A percentile compares a stretch with the other conserved stretches of the same genome.
These are phyloP conservation scores for Nevesoporus exiguus DNA, from an alignment of 768 basidiomycete genomes.

Conservation along the genomic window DNA sequence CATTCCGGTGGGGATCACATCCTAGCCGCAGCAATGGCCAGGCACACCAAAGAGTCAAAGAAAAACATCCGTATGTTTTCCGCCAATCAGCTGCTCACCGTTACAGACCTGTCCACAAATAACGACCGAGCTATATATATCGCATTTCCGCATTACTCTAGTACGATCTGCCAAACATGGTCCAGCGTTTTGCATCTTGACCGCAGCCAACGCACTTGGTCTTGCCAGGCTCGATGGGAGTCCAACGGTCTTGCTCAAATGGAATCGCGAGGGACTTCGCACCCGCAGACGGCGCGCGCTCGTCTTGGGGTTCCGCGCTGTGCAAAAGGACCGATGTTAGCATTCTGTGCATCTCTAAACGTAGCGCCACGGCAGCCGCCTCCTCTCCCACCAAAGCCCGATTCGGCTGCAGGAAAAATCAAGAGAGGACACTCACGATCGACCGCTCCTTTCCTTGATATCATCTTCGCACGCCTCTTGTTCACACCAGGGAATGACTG, in stretches of 20 bases:
- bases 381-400: no score
- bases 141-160: constrained; percentile 31
- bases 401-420: no score
- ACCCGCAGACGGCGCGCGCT: constrained; percentile 94
- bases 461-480: constrained; percentile 91
- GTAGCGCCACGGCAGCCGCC: no score
- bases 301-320: constrained; percentile 85
- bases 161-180: constrained; percentile 75
- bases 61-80: neutral
- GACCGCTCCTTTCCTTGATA: constrained; percentile 91
- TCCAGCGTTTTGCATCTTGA: constrained; percentile 89
- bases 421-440: constrained; percentile 50
- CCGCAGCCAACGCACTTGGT: constrained; percentile 91
- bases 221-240: constrained; percentile 74
- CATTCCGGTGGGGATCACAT: no score
- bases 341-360: no score
- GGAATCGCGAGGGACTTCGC: constrained; percentile 97
- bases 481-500: constrained; percentile 96
- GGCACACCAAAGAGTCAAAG: neutral
- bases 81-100: neutral
- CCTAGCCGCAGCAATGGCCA: neutral
- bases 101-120: no score
- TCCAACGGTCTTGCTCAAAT: constrained; percentile 85
- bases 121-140: constrained; percentile 1
- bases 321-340: neutral